A percentile compares a stretch with the other conserved stretches of the same genome.
Conservation (phyloP, 2,329 filamentous ascomycete species). For the Claviceps africana region DNA sequence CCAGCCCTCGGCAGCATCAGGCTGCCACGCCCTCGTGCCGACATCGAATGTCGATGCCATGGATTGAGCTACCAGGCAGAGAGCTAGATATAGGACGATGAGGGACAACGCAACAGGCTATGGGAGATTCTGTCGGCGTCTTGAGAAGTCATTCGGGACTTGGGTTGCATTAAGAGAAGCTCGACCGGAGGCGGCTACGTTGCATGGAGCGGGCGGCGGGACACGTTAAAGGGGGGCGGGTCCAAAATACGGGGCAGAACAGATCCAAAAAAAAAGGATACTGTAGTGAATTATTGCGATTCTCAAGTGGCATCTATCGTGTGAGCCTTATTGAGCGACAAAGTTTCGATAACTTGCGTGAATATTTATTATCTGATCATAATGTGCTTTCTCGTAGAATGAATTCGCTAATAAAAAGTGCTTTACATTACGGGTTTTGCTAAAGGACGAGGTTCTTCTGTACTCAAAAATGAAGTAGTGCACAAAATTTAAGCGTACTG, state of each 20-base stretch:
- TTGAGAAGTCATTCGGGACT: slow-evolving; percentile 4
- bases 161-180: slow-evolving; percentile 2
- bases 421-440: too few relatives aligned
- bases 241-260: slow-evolving; percentile 6
- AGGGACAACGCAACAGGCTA: slow-evolving; percentile 1
- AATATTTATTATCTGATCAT: too few relatives aligned
- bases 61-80: slow-evolving; percentile 14
- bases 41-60: slow-evolving; percentile 96
- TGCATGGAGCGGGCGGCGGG: not conserved
- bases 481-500: too few relatives aligned
- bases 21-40: slow-evolving; percentile 96
- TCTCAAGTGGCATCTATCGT: not conserved
- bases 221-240: slow-evolving; percentile 7
- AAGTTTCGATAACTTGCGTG: too few relatives aligned
- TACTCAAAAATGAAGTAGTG: too few relatives aligned
- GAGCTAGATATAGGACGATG: slow-evolving; percentile 8
- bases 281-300: not conserved
- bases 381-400: too few relatives aligned
- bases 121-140: slow-evolving; percentile 1
- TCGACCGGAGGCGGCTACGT: not conserved
- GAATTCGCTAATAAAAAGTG: too few relatives aligned
- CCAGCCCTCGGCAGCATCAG: slow-evolving; percentile 91
- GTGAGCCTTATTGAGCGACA: not conserved
- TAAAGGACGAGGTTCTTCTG: too few relatives aligned
- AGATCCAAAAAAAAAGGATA: not conserved